Evolutionary conservation across 2,329 filamentous ascomycete species (phyloP).

Genomic region (Raffaelea arxii): DNA sequence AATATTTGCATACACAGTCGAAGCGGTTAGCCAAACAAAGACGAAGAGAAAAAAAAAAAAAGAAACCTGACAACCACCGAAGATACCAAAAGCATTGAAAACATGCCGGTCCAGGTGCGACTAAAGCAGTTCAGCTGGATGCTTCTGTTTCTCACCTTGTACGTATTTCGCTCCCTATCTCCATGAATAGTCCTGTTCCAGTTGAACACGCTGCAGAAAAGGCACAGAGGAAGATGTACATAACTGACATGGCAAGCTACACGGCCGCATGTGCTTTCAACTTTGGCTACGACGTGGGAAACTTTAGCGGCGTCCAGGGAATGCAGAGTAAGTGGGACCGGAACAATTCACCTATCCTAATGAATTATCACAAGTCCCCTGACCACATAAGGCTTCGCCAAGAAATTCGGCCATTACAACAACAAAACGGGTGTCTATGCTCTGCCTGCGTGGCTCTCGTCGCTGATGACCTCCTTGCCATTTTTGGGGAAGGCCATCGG

Average conservation of each 20-base stretch:
- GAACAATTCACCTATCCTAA: background rate
- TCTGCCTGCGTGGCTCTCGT: conserved; percentile 4
- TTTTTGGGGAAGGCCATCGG: conserved; percentile 5
- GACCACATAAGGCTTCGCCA: conserved; percentile 1
- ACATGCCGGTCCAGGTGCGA: background rate
- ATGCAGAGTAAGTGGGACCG: background rate
- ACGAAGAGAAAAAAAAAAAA: too few relatives aligned
- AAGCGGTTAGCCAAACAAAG: too few relatives aligned
- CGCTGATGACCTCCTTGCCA: conserved; percentile 3
- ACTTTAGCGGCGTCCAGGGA: conserved; percentile 4
- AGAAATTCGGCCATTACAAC: conserved; percentile 7
- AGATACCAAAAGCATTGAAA: background rate
- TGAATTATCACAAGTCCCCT: background rate
- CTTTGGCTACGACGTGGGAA: conserved; percentile 6
- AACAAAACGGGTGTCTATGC: background rate
- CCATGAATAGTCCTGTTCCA: too few relatives aligned
- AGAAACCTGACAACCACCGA: too few relatives aligned
- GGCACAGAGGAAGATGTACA: too few relatives aligned
- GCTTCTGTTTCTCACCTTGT: background rate
- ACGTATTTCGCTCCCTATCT: too few relatives aligned
- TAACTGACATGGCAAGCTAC: too few relatives aligned
- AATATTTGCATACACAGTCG: too few relatives aligned
- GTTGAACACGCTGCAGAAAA: too few relatives aligned
- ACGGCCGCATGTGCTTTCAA: conserved; percentile 5
- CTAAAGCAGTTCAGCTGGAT: background rate